Conservation (phyloP, 2,329 filamentous ascomycete genomes). For the Aspergillus glaucus region DNA sequence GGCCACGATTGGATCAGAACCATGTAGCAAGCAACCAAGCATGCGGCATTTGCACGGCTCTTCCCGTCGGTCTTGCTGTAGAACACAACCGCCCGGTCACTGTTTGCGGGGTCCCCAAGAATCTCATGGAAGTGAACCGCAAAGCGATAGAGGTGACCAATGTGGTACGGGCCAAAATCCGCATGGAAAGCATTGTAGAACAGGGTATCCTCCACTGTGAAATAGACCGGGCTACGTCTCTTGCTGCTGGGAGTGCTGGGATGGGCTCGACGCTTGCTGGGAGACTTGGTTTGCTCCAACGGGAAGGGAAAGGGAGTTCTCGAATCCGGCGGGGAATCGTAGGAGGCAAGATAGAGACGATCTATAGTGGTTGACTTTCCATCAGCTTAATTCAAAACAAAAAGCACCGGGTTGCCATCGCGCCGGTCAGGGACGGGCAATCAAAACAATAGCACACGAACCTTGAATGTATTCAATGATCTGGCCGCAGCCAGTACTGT, state of each 20-base stretch:
- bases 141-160: slow-evolving; percentile 94
- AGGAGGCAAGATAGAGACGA: slow-evolving; percentile 90
- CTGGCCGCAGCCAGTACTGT: slow-evolving; percentile 66
- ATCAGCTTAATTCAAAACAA: background rate
- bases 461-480: slow-evolving; percentile 95
- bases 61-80: slow-evolving; percentile 89
- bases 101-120: slow-evolving; percentile 82
- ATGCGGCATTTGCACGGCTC: slow-evolving; percentile 85
- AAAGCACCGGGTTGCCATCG: background rate
- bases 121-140: slow-evolving; percentile 95
- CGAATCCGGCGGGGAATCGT: slow-evolving; percentile 71
- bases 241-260: slow-evolving; percentile 52
- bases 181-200: slow-evolving; percentile 98
- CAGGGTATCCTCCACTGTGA: slow-evolving; percentile 85
- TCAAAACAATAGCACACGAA: slow-evolving; percentile 43
- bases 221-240: slow-evolving; percentile 71
- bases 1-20: slow-evolving; percentile 97
- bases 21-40: slow-evolving; percentile 96
- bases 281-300: slow-evolving; percentile 53
- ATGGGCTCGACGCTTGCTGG: slow-evolving; percentile 65
- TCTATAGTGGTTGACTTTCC: slow-evolving; percentile 49
- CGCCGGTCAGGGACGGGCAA: slow-evolving; percentile 27
- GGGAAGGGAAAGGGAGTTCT: slow-evolving; percentile 84
- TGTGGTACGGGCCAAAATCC: slow-evolving; percentile 95
- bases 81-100: slow-evolving; percentile 85